Base-by-base conservation (phyloP, 768 basidiomycete genomes). In the Amanita rubescens region DNA sequence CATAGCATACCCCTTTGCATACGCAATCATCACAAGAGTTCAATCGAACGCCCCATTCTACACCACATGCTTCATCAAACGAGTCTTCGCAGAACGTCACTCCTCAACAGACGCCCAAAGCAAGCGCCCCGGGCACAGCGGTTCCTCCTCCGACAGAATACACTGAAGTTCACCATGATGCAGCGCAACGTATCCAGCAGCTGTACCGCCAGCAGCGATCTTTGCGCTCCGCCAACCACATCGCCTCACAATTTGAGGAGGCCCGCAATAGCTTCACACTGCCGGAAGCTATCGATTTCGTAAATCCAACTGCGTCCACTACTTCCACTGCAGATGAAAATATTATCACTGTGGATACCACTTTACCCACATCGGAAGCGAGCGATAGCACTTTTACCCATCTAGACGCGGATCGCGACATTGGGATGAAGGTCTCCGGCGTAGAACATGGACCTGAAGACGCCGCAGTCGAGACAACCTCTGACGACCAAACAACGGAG, bases 201-300 rank as follows among this genome's bases (percentile, higher is more conserved):
- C 64, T 66, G 43, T 78, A 71, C 64, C 80, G 78, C 49, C 60
- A 71, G 17, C 68, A 73, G 58, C 62, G 64, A 25, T 69, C 82
- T 1, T 67, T 79, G 44, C 57, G 57, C 20, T 53, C 70, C 20
- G 72, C 84, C 60, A 57, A 68, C 35, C 44, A 64, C 20, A 61
- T 82, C 51, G 60, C 71, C 33, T 49, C 64, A 6, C 63, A 75
- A 60, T 84, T 84, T 65, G 62, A 75, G 11, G 48, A 62, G 9
- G 62, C 78, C 33, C 72, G 72, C 55, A 53, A 61, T 5, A 55
- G 59, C 19, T 84, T 84, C 66, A 56, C 63, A 17, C 70, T 72
- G 49, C 78, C 80, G 11, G 49, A 65, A 25, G 61, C 61, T 12
- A 68, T 82, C 57, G 81, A 82, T 60, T 83, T 79, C 63, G 68